Percentiles rank a stretch among this genome's conserved stretches.
Evolutionary conservation across 2,329 filamentous ascomycete genomes (phyloP).

Genomic region (Tolypocladium guangdongense): DNA sequence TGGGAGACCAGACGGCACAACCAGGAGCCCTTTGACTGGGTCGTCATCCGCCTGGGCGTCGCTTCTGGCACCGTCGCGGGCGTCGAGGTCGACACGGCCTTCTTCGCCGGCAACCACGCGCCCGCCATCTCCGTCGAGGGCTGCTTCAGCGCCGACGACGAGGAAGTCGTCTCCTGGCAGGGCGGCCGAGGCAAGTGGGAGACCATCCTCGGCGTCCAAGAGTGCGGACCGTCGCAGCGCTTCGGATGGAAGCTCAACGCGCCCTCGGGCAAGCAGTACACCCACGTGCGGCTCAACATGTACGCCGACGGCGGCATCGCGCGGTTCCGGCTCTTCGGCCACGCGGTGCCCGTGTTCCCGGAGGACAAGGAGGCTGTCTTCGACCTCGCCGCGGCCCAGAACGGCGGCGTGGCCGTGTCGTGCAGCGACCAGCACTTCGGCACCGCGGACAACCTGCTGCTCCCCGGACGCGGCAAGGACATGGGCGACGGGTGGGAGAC

Average conservation of each 20-base stretch:
- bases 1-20: conserved; percentile 62
- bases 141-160: conserved; percentile 54
- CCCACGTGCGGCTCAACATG: conserved; percentile 73
- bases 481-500: conserved; percentile 91
- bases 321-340: conserved; percentile 66
- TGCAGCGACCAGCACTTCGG: conserved; percentile 82
- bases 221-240: conserved; percentile 63
- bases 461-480: conserved; percentile 68
- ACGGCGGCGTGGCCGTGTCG: conserved; percentile 63
- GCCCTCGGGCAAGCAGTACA: conserved; percentile 56
- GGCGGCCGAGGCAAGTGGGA: conserved; percentile 55
- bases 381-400: conserved; percentile 68
- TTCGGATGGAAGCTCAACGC: conserved; percentile 60
- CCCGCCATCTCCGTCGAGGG: conserved; percentile 71
- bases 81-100: conserved; percentile 70
- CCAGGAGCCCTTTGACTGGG: conserved; percentile 53
- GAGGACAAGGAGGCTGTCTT: conserved; percentile 53
- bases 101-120: conserved; percentile 75
- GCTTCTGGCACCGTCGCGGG: conserved; percentile 63
- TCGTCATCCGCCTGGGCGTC: conserved; percentile 54
- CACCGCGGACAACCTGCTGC: conserved; percentile 67
- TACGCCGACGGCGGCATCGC: conserved; percentile 80
- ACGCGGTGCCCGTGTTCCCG: conserved; percentile 67
- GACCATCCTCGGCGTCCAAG: conserved; percentile 55
- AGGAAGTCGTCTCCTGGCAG: conserved; percentile 52